Evolutionary conservation across 371 early-diverging fungal species (phyloP), one percentile per base, ranked within the genome.

Genomic region (Mucor velutinosus): DNA sequence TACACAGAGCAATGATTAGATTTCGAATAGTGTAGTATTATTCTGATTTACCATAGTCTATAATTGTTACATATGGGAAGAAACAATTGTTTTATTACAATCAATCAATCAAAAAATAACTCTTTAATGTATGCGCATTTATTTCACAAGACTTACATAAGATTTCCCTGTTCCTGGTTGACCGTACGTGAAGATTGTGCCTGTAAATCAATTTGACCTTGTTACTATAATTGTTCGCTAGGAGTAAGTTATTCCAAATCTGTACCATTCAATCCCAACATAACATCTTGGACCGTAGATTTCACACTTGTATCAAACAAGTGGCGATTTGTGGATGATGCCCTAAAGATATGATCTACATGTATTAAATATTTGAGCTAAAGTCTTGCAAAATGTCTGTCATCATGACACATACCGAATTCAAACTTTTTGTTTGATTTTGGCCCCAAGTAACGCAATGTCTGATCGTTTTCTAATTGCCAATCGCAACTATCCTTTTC

Each of bases 161-260:
- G 93, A 92, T 73, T 94, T 95, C 15, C 95, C 94, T 65, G 87
- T 86, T 1, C 90, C 90, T 21, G 95, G 94, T 66, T 93, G 93
- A 4, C 92, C 92, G 79, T 90, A 92, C 0, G 89, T 88, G 69
- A 91, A 91, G 12, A 91, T 80, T 14, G 90, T 90, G 25, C 88
- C 89, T 89, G 64, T 51, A 45, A 19, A 45, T n/a, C 45, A 45
- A 45, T 19, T 51, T 51, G 51, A 51, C 25, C 51, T n/a, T 47
- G 19, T 47, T 51, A 23, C 39, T 27, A 49, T 33, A 15, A 37
- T 49, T 4, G 2, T 32, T 47, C 4, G 14, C 32, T 7, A 15
- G 17, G 3, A 30, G 7, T 23, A 30, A 7, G 6, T 7, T 4
- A 6, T 30, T n/a, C 49, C 49, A 32, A 17, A 27, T 55, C 3